These are phyloP conservation scores for Saccharomyces kudriavzevii DNA, from an alignment of 805 yeast genomes.

Conservation along the genomic window DNA sequence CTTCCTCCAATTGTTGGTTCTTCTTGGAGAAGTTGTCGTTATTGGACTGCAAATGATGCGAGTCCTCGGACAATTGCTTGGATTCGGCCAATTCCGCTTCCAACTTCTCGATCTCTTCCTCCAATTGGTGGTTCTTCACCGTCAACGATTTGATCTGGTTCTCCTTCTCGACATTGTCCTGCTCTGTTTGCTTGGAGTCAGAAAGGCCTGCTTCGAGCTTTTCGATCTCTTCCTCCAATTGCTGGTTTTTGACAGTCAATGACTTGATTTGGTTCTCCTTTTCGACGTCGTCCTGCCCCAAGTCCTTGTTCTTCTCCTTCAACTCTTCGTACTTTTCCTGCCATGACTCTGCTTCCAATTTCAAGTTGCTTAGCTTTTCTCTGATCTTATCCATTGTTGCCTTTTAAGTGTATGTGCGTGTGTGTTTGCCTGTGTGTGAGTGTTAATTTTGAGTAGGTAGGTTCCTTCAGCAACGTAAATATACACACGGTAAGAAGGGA, in stretches of 20 bases:
- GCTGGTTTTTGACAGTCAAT: conserved; percentile 81
- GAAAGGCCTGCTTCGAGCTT: conserved; percentile 29
- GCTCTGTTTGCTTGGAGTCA: conserved; percentile 72
- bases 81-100: conserved; percentile 67
- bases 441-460: too few relatives aligned
- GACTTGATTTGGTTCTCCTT: conserved; percentile 92
- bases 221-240: conserved; percentile 74
- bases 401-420: conserved; percentile 4
- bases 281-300: conserved; percentile 82
- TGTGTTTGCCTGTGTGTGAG: not conserved
- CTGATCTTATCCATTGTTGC: conserved; percentile 44
- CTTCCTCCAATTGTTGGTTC: conserved; percentile 78
- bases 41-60: conserved; percentile 78
- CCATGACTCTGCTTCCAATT: conserved; percentile 91
- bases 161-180: conserved; percentile 81
- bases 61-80: conserved; percentile 82
- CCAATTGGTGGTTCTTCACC: conserved; percentile 82
- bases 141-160: conserved; percentile 87
- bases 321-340: conserved; percentile 90
- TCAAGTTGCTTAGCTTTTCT: conserved; percentile 73
- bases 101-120: conserved; percentile 56
- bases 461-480: not conserved
- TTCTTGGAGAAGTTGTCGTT: conserved; percentile 86
- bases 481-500: not conserved
- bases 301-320: conserved; percentile 64